Base-by-base conservation (phyloP, 2,329 filamentous ascomycete genomes). In the Fusarium sp. region DNA sequence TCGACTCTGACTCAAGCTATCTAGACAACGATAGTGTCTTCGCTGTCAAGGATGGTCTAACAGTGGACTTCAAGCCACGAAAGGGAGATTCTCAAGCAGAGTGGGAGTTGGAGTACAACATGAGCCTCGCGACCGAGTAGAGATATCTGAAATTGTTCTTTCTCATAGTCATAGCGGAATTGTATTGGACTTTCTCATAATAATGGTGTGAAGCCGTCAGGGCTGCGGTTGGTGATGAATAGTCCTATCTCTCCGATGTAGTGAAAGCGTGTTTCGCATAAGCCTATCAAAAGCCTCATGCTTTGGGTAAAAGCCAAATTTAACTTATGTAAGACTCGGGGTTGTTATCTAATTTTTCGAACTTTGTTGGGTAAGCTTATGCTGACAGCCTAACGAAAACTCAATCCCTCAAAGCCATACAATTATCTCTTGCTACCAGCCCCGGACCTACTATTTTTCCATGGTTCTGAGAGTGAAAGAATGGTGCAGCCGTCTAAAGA, bases 1-100 rank as follows among this genome's bases (percentile, higher is more conserved):
- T 66, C 14, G 71, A 73, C 47, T 60, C 65, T 1, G 71, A 73
- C 18, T 73, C 71, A 3, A 47, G 56, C 1, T 73, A 73, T 8
- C 71, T 73, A 9, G 68, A 66, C 13, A 69, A 73, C 28, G 71
- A 73, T 12, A 68, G 68, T 27, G 71, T 73, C 2, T 73, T 73
- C 3, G 71, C 71, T 11, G 71, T 73, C 20, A 73, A 73, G 57
- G 71, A 73, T 18, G 69, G 57, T 12, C 51, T 73, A n/a, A 73
- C 71, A 8, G 71, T 73, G 6, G 63, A 46, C 3, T 73, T 73
- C 11, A 41, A 57, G n/a, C 68, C 71, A n/a, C 58, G 71, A 27
- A 73, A 73, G 41, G 66, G 60, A 20, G 71, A 73, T 18, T 46
- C 71, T 11, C 43, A 70, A 51, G 71, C 71, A 1, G 50, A 67